phyloP scores from a whole-genome alignment of 495 filamentous ascomycete species.

The Aspergillus leporis region DNA sequence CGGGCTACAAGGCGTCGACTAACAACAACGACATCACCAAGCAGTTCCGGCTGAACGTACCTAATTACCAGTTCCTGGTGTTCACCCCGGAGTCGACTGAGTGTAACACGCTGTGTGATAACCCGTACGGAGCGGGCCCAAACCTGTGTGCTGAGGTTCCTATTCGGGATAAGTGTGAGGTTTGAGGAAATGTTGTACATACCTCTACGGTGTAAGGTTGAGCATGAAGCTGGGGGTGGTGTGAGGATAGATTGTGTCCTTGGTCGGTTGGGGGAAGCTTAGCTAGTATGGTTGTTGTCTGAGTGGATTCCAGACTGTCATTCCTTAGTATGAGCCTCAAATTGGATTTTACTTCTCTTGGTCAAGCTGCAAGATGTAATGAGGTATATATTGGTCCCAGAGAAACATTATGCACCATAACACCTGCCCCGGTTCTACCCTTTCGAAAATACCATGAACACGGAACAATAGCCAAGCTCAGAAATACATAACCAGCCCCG shows the following conservation, averaged over 20 bases:
- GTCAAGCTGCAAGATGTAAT: neutral
- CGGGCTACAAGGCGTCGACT: slow-evolving; percentile 61
- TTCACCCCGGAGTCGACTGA: slow-evolving; percentile 40
- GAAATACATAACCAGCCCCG: neutral
- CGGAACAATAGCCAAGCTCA: neutral
- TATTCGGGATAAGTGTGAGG: slow-evolving; percentile 29
- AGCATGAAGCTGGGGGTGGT: neutral
- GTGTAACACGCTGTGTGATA: slow-evolving; percentile 42
- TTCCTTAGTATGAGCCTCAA: neutral
- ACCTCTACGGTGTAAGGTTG: neutral
- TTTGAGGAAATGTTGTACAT: slow-evolving; percentile 17
- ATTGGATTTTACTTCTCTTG: neutral
- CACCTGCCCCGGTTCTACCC: neutral
- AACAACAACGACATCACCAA: slow-evolving; percentile 32
- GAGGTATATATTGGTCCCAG: neutral
- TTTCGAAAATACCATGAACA: neutral
- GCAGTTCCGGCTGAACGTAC: slow-evolving; percentile 44
- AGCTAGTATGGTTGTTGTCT: neutral
- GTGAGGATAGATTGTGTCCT: neutral
- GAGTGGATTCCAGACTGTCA: neutral
- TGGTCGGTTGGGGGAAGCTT: neutral
- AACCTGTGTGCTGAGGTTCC: slow-evolving; percentile 43
- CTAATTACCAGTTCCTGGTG: slow-evolving; percentile 44
- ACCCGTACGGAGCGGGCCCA: slow-evolving; percentile 30
- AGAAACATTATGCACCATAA: neutral